Evolutionary conservation across 1,284 basidiomycete genomes (phyloP), one percentile per base, ranked within the genome.

Genomic region (Ceratobasidium papillatum): DNA sequence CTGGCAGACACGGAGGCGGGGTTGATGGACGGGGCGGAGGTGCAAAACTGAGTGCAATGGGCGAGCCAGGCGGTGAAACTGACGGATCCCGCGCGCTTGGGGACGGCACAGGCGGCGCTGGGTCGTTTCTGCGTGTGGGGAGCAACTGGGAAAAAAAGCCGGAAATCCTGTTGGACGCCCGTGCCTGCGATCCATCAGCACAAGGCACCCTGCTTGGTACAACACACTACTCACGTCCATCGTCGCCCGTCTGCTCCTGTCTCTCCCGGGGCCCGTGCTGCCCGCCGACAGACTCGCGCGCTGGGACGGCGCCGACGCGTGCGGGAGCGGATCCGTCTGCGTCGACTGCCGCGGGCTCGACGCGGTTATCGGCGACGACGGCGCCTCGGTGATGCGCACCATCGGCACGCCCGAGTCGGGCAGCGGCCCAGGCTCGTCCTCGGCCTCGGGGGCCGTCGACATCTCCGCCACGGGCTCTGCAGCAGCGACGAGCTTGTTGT

Each of bases 1-100:
- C 82, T 0, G 91, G 88, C 3, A 94, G 82, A 3, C 85, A 77
- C 11, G 93, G 92, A 0, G 92, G 92, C 0, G 91, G 92, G 0
- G 91, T 90, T 1, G 83, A 79, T 9, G 90, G 83, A n/a, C 89
- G 85, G 14, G 62, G 49, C 11, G 64, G 36, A 2, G 47, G 54
- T 76, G 79, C 75, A 54, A 54, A 58, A 3, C 8, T 58, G 30
- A 79, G 65, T 65, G 81, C 81, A 56, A 81, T 80, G 54, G 78
- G 75, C 34, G 74, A 64, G 17, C 74, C 65, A 11, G 66, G 66
- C 3, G 66, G 66, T 3, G 66, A 68, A 30, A 14, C 54, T 9
- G 66, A 71, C 1, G 25, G 52, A 3, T 71, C 66, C 11, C 52
- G 52, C n/a, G 2, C 19, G 36, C 32, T 38, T 3, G 56, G 56